These are phyloP conservation scores for Dendrostoma leiphaemia DNA, from an alignment of 2,329 filamentous ascomycete species.

Conservation along the genomic window DNA sequence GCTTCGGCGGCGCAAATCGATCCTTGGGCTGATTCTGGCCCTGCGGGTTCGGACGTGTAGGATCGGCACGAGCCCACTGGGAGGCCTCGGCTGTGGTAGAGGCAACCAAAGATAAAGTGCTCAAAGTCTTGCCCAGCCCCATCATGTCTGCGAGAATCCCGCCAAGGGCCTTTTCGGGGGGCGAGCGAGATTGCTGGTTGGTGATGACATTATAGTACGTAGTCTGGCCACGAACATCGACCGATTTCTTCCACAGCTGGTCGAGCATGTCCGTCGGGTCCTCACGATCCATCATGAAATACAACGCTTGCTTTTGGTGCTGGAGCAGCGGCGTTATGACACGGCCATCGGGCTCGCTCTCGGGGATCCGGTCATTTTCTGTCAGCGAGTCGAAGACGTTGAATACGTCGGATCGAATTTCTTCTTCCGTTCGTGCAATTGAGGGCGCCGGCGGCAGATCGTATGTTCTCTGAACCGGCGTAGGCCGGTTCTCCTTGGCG, in stretches of 20 bases:
- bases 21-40: conserved; percentile 31
- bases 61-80: conserved; percentile 56
- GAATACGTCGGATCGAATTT: conserved; percentile 81
- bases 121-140: conserved; percentile 85
- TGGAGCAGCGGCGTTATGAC: conserved; percentile 69
- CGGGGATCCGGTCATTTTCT: conserved; percentile 71
- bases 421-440: conserved; percentile 69
- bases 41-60: conserved; percentile 45
- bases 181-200: conserved; percentile 57
- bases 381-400: conserved; percentile 84
- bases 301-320: conserved; percentile 87
- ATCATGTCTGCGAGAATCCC: conserved; percentile 84
- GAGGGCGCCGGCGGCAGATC: conserved; percentile 34
- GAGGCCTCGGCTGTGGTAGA: conserved; percentile 61
- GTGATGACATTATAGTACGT: conserved; percentile 85
- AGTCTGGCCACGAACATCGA: conserved; percentile 49
- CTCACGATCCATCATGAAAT: conserved; percentile 82
- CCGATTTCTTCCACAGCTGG: conserved; percentile 72
- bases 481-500: conserved; percentile 42
- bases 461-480: conserved; percentile 3
- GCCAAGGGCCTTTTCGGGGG: conserved; percentile 66
- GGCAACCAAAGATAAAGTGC: conserved; percentile 75
- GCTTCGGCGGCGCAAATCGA: conserved; percentile 38
- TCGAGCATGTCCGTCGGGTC: conserved; percentile 58
- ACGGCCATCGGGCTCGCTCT: conserved; percentile 61